Evolutionary conservation across 2,329 filamentous ascomycete species (phyloP).

Genomic region (Leptographium galeiforme): DNA sequence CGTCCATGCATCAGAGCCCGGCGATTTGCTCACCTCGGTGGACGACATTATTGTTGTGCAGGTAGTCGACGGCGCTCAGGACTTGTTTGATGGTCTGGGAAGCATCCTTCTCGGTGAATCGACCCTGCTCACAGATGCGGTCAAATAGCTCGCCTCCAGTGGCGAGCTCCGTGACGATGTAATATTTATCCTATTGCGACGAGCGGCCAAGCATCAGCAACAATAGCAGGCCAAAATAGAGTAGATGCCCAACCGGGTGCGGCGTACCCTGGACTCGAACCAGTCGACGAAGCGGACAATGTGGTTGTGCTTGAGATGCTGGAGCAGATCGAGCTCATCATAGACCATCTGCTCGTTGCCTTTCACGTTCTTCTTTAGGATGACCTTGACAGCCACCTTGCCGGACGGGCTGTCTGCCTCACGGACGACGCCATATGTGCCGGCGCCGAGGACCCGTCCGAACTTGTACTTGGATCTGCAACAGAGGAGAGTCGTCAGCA

Average conservation of each 20-base stretch:
- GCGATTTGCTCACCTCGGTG: conserved; percentile 60
- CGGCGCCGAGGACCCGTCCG: conserved; percentile 84
- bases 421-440: conserved; percentile 95
- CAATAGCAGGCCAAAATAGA: neutral
- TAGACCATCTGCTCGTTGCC: conserved; percentile 98
- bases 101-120: conserved; percentile 96
- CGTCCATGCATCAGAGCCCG: neutral
- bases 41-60: conserved; percentile 89
- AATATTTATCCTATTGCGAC: conserved; percentile 78
- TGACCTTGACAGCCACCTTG: conserved; percentile 95
- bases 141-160: conserved; percentile 96
- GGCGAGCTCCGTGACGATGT: conserved; percentile 93
- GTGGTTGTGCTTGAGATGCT: conserved; percentile 80
- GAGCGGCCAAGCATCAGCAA: neutral
- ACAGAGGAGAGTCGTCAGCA: conserved; percentile 12
- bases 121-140: conserved; percentile 93
- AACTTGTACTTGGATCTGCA: conserved; percentile 74
- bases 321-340: conserved; percentile 89
- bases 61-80: conserved; percentile 81
- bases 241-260: neutral
- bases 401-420: conserved; percentile 77
- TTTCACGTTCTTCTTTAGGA: conserved; percentile 97
- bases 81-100: conserved; percentile 93
- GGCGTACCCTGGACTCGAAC: conserved; percentile 87
- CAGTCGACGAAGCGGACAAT: conserved; percentile 97